phyloP scores from a whole-genome alignment of 768 basidiomycete genomes.

The Pulveroboletus sp. region DNA sequence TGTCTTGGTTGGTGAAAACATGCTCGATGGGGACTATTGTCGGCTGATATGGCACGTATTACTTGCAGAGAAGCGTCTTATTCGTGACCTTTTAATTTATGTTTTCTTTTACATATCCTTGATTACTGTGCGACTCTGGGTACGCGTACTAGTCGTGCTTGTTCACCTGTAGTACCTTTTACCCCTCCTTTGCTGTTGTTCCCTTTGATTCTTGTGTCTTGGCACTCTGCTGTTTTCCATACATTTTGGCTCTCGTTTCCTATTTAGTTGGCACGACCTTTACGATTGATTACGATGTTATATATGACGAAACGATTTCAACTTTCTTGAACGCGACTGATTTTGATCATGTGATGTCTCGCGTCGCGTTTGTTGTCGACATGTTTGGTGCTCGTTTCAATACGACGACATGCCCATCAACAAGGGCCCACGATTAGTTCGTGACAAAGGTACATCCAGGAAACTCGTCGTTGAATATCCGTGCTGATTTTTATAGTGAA shows the following conservation, averaged over 20 bases:
- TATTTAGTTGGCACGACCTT: constrained; percentile 20
- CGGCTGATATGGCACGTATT: constrained; percentile 14
- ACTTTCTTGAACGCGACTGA: constrained; percentile 9
- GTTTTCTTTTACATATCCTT: neutral
- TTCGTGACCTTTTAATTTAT: constrained; percentile 22
- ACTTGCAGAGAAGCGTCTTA: constrained; percentile 20
- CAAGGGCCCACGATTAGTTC: constrained; percentile 39
- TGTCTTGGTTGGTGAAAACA: constrained; percentile 19
- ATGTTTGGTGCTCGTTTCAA: constrained; percentile 19
- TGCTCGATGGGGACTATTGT: constrained; percentile 10
- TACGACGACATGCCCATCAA: constrained; percentile 39
- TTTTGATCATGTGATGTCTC: constrained; percentile 23
- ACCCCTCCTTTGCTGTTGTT: constrained; percentile 7
- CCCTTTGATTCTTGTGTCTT: constrained; percentile 10
- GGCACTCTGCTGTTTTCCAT: constrained; percentile 5
- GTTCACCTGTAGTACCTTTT: neutral
- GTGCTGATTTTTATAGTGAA: constrained; percentile 17
- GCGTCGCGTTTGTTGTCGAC: constrained; percentile 18
- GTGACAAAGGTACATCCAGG: constrained; percentile 11
- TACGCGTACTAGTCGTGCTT: too few species aligned
- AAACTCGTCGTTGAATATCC: neutral
- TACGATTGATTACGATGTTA: constrained; percentile 29
- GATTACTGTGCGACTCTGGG: neutral
- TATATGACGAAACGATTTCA: constrained; percentile 22
- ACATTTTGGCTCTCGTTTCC: constrained; percentile 2